phyloP scores from a whole-genome alignment of 2,329 filamentous ascomycete genomes.

The Calonectria pseudoturangicola region DNA sequence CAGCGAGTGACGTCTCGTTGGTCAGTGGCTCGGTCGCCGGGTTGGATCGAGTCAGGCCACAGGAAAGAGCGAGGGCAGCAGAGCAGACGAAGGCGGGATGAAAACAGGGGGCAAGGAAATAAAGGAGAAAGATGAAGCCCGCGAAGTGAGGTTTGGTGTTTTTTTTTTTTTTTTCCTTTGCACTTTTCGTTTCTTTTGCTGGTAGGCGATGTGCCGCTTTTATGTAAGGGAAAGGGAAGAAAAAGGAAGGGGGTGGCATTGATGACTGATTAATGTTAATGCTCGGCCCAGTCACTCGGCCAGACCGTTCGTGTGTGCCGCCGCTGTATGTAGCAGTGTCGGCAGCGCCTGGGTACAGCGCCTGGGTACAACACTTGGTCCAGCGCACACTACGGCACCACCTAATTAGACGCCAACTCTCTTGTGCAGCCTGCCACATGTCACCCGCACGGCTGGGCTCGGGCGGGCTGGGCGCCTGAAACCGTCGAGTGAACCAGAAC shows the following conservation, averaged over 20 bases:
- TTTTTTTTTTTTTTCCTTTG: neutral
- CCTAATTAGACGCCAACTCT: neutral
- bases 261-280: slow-evolving; percentile 28
- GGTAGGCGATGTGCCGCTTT: slow-evolving; percentile 7
- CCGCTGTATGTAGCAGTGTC: neutral
- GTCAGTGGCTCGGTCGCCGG: slow-evolving; percentile 22
- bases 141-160: neutral
- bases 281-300: slow-evolving; percentile 29
- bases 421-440: slow-evolving; percentile 10
- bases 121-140: neutral
- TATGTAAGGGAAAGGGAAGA: slow-evolving; percentile 24
- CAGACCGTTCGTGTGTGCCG: slow-evolving; percentile 32
- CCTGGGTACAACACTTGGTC: too few relatives aligned
- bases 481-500: slow-evolving; percentile 19
- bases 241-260: neutral
- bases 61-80: neutral
- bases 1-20: slow-evolving; percentile 32
- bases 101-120: neutral
- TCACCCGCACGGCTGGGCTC: slow-evolving; percentile 15
- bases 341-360: neutral
- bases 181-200: neutral
- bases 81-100: neutral
- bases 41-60: slow-evolving; percentile 38
- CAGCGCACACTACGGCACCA: neutral
- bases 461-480: slow-evolving; percentile 17